phyloP scores from a whole-genome alignment of 176 grass and related monocot genomes.

The Carex pumila region DNA sequence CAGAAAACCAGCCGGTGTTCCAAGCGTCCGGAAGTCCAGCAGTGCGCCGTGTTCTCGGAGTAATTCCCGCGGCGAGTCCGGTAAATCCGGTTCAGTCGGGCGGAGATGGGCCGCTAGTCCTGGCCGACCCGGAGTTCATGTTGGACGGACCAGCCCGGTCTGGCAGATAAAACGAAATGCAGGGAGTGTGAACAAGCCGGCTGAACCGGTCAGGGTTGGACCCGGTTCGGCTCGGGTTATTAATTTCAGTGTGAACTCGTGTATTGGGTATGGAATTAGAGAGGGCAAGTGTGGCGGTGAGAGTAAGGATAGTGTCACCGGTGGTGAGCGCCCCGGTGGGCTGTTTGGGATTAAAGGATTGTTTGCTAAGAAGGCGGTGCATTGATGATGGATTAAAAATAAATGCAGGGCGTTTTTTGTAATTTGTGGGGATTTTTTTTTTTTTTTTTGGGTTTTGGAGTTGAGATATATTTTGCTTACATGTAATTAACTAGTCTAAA shows the following conservation, averaged over 20 bases:
- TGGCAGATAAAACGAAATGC: conserved; percentile 46
- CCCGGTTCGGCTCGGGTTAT: conserved; percentile 35
- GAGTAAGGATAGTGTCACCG: conserved; percentile 6
- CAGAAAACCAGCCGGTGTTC: neutral
- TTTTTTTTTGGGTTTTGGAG: neutral
- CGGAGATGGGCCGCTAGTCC: conserved; percentile 61
- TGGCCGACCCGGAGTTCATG: conserved; percentile 43
- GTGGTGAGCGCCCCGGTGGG: conserved; percentile 4
- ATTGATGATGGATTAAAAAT: conserved; percentile 19
- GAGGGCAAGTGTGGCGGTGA: conserved; percentile 23
- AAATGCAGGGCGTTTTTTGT: neutral
- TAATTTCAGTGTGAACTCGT: conserved; percentile 69
- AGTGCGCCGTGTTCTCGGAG: conserved; percentile 84
- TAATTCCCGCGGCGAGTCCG: conserved; percentile 68
- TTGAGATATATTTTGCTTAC: conserved; percentile 14
- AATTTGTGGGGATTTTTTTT: conserved; percentile 3
- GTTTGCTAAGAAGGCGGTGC: conserved; percentile 81
- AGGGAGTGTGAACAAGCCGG: neutral
- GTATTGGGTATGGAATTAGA: conserved; percentile 68
- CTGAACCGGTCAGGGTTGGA: neutral
- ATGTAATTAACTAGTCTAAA: conserved; percentile 24
- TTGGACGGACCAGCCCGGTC: conserved; percentile 65
- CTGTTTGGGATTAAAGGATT: conserved; percentile 54
- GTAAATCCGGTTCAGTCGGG: neutral
- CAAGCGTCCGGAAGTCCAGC: conserved; percentile 35